Evolutionary conservation across 352 stramenopile species (phyloP), one percentile per base, ranked within the genome.

Genomic region (Thalassiosira hispida): DNA sequence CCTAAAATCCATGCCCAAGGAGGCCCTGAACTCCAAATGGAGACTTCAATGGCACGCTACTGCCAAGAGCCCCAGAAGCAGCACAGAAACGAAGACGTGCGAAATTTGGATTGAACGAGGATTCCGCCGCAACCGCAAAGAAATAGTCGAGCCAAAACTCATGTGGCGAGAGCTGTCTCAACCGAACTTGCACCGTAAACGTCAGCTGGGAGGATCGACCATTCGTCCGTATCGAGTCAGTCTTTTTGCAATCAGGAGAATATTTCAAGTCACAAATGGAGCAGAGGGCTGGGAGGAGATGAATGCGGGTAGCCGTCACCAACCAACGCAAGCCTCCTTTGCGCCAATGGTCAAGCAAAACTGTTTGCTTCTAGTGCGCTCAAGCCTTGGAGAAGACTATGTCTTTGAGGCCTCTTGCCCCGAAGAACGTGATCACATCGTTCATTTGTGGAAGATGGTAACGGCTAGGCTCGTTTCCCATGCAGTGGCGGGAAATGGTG

Each of bases 81-180:
- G 8, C 53, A 14, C 3, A 12, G 31, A 38, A 22, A 73, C 77
- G 9, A 85, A 75, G 62, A 57, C 67, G 11, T 78, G 71, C 33
- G 73, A 85, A 29, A 65, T 85, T 12, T 85, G 77, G 77, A 85
- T 85, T 29, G 77, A 85, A 71, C 29, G 77, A 47, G 77, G 71
- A 42, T 85, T 76, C 42, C 71, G 71, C 31, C 72, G 67, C 40
- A 85, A 85, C 44, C 38, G 52, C 22, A 71, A 23, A n/a, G 69
- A 85, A 56, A 77, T 79, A 1, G 71, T 85, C 31, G 77, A 85
- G 53, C 77, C 77, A 12, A 79, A 77, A 53, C 67, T 85, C 0
- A 85, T 85, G 77, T 85, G 77, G 77, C 53, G 71, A 18, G 77
- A 81, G 22, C 6, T 79, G 38, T 40, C 60, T n/a, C 67, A 83